Base-by-base conservation (phyloP, 305 asterid species). In the Coffea humblotiana region DNA sequence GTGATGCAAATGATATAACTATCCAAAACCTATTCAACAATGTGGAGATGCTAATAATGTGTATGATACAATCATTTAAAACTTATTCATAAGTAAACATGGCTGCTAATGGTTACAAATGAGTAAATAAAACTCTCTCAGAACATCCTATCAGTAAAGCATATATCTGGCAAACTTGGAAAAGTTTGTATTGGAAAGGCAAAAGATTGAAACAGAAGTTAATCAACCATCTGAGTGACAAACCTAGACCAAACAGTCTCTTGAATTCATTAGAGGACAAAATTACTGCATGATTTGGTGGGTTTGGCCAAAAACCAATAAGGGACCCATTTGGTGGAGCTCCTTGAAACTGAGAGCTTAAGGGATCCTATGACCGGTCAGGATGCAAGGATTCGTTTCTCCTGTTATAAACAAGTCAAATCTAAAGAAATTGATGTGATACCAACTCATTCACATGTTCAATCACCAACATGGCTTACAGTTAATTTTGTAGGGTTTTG, bases 241-340 rank as follows among this genome's bases (percentile, higher is more conserved):
- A 67, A 16, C 8, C 0, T 29, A 25, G 70, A 6, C 70, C 70
- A 4, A 65, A 65, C 70, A 61, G 25, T 25, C 0, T n/a, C 12
- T 63, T 63, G 4, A 25, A 63, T 63, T 63, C 15, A 3, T n/a
- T 4, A 9, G 32, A 63, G 32, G 21, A 65, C 40, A 12, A 25
- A 65, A 12, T 0, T 51, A 75, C 16, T 60, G 29, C 71, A 27
- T 47, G 3, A 0, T 3, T 73, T 43, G 84, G 89, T 86, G 90
- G 82, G 91, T 89, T 86, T 74, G 91, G 91, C 81, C 69, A 45
- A 68, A 75, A 82, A 76, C 47, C 90, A 81, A 18, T 52, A 43
- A 71, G 76, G 81, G 78, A 77, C 78, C 73, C 77, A 75, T 84
- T 83, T 81, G 84, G 85, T 84, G 78, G 81, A 66, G 67, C 32